A percentile compares a stretch with the other conserved stretches of the same genome.
Evolutionary conservation across 139 green algal species (phyloP).

Genomic region (Ettlia oleoabundans): DNA sequence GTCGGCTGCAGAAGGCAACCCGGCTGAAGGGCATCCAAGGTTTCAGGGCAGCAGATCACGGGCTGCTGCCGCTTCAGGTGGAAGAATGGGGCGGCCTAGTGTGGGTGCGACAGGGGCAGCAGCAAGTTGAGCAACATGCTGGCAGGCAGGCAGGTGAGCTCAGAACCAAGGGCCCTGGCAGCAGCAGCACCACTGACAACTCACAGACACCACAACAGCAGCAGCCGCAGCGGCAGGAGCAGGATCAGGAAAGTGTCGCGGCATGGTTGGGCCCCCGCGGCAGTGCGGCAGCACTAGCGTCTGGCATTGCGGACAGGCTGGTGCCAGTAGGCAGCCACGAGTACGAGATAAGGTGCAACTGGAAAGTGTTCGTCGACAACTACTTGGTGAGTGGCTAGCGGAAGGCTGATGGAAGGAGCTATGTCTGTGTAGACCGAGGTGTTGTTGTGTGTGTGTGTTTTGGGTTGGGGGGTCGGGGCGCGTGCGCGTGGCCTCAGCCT

Average conservation of each 20-base stretch:
- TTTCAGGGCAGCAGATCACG: conserved; percentile 53
- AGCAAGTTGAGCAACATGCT: no score
- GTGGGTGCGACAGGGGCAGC: conserved; percentile 8
- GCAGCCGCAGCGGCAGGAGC: not conserved
- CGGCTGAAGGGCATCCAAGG: conserved; percentile 59
- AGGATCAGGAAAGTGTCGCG: not conserved
- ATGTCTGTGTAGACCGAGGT: not conserved
- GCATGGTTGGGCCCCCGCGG: conserved; percentile 32
- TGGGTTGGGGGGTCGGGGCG: no score
- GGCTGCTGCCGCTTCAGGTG: conserved; percentile 45
- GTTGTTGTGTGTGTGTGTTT: no score
- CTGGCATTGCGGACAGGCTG: conserved; percentile 36
- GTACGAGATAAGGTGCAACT: conserved; percentile 69
- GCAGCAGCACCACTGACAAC: not conserved
- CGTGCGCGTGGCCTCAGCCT: no score
- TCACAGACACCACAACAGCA: not conserved
- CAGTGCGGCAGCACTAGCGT: conserved; percentile 8
- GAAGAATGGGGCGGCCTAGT: conserved; percentile 17
- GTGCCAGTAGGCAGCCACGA: conserved; percentile 45
- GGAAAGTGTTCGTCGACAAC: conserved; percentile 79
- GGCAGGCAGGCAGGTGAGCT: no score
- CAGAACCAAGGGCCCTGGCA: no score
- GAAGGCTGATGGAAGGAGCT: not conserved
- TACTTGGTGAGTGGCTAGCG: conserved; percentile 55
- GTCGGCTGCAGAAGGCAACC: conserved; percentile 51